These are phyloP conservation scores for Apiotrichum gracile DNA, from an alignment of 1,284 basidiomycete genomes.

Conservation along the genomic window DNA sequence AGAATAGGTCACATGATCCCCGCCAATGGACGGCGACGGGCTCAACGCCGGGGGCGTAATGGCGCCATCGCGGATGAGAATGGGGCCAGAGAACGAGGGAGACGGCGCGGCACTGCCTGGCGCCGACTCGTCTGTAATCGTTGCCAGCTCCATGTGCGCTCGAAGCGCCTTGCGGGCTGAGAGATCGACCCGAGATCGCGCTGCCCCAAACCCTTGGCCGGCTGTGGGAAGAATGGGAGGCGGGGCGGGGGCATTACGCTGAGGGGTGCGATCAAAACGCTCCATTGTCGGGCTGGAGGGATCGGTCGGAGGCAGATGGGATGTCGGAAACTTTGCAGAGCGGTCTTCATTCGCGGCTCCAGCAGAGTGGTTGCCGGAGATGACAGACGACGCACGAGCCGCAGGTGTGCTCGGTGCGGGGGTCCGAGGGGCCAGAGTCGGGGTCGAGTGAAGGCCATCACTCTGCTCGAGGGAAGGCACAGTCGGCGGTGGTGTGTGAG, in stretches of 20 bases:
- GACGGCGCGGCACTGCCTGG: background rate
- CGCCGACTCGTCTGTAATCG: slow-evolving; percentile 20
- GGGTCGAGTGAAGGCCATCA: background rate
- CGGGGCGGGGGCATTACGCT: background rate
- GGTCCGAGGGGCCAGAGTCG: background rate
- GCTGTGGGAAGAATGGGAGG: slow-evolving; percentile 12
- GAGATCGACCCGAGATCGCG: background rate
- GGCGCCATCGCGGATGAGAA: background rate
- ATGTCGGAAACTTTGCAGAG: slow-evolving; percentile 10
- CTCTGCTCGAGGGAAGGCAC: background rate
- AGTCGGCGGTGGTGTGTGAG: background rate
- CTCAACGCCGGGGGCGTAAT: slow-evolving; percentile 24
- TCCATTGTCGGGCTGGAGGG: slow-evolving; percentile 22
- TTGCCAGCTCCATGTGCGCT: slow-evolving; percentile 26
- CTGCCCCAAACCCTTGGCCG: background rate
- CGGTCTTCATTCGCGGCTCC: background rate
- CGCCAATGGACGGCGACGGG: slow-evolving; percentile 32
- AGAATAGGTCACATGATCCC: slow-evolving; percentile 14
- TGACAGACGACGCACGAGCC: background rate
- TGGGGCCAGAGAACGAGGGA: slow-evolving; percentile 12
- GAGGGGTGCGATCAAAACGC: slow-evolving; percentile 4
- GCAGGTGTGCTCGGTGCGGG: background rate
- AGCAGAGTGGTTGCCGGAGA: background rate
- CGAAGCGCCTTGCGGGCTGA: slow-evolving; percentile 19
- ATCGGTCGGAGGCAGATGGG: slow-evolving; percentile 14